Conservation (phyloP, 2,329 filamentous ascomycete genomes). For the Setomelanomma holmii region DNA sequence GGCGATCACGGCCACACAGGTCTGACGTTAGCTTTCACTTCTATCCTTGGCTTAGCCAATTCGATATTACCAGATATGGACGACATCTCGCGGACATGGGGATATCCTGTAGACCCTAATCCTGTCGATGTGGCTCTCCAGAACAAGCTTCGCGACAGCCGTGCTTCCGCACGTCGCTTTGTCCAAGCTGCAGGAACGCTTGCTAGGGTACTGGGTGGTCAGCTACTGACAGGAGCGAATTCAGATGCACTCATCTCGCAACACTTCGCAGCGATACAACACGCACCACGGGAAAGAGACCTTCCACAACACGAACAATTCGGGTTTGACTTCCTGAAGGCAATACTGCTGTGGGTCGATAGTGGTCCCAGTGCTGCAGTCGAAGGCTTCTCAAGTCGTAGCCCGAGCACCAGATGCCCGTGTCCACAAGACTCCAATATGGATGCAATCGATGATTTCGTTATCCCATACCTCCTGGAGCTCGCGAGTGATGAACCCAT, state of each 20-base stretch:
- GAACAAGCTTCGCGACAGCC: constrained; percentile 62
- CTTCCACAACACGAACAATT: constrained; percentile 58
- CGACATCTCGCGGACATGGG: constrained; percentile 62
- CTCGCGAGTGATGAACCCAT: constrained; percentile 60
- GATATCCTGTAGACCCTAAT: constrained; percentile 65
- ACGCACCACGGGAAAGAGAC: constrained; percentile 49
- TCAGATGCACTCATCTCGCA: constrained; percentile 47
- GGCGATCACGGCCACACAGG: constrained; percentile 36
- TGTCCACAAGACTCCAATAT: constrained; percentile 59
- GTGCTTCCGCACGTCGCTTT: constrained; percentile 65
- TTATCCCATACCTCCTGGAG: constrained; percentile 67
- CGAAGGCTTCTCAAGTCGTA: constrained; percentile 62
- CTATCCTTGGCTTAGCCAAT: constrained; percentile 48
- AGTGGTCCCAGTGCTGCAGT: constrained; percentile 63
- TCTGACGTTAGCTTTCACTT: constrained; percentile 53
- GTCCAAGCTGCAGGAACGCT: constrained; percentile 68
- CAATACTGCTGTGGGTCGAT: constrained; percentile 68
- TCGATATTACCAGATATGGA: constrained; percentile 63
- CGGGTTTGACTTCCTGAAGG: constrained; percentile 70
- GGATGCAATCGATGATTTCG: constrained; percentile 61
- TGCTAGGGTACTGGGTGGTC: constrained; percentile 62
- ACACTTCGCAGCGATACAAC: constrained; percentile 58
- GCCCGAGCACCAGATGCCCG: constrained; percentile 57
- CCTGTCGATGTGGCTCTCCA: constrained; percentile 61
- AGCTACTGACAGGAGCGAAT: constrained; percentile 54